These are phyloP conservation scores for Tulasnella sp. DNA, from an alignment of 768 basidiomycete genomes.

Conservation along the genomic window DNA sequence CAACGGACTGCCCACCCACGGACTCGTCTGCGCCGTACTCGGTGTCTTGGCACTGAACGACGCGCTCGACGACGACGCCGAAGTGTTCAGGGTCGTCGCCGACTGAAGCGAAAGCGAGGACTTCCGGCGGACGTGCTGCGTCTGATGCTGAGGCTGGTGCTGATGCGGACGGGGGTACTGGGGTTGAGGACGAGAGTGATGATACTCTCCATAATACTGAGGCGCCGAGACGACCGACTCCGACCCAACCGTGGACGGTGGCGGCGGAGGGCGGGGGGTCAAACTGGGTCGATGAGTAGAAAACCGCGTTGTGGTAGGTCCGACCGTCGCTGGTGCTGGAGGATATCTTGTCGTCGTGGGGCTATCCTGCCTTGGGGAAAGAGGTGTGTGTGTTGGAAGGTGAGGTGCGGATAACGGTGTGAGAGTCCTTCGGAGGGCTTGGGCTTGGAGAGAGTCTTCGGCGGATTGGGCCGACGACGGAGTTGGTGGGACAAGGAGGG, in stretches of 20 bases:
- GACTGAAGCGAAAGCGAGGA: not conserved
- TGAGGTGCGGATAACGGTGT: slow-evolving; percentile 1
- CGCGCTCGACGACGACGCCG: not conserved
- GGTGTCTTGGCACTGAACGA: not conserved
- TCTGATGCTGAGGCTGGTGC: not conserved
- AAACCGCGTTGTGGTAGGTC: not conserved
- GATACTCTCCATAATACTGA: not conserved
- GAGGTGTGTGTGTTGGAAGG: not conserved
- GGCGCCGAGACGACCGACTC: slow-evolving; percentile 3
- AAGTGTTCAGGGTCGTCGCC: not conserved
- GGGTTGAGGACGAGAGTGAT: not conserved
- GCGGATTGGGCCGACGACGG: not conserved
- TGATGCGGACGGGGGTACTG: not conserved
- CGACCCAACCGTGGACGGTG: not conserved
- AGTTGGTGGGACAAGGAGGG: not conserved
- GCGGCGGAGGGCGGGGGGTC: not conserved
- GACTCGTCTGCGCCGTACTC: not conserved
- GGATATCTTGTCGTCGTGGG: not conserved
- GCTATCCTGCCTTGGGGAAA: not conserved
- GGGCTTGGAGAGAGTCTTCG: not conserved
- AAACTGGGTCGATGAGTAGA: not conserved
- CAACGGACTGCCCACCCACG: not conserved
- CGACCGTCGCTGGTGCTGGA: not conserved
- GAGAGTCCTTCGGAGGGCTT: not conserved
- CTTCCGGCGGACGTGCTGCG: not conserved